Conservation (phyloP, 306 rosid species). For the Calophaca sinica region DNA sequence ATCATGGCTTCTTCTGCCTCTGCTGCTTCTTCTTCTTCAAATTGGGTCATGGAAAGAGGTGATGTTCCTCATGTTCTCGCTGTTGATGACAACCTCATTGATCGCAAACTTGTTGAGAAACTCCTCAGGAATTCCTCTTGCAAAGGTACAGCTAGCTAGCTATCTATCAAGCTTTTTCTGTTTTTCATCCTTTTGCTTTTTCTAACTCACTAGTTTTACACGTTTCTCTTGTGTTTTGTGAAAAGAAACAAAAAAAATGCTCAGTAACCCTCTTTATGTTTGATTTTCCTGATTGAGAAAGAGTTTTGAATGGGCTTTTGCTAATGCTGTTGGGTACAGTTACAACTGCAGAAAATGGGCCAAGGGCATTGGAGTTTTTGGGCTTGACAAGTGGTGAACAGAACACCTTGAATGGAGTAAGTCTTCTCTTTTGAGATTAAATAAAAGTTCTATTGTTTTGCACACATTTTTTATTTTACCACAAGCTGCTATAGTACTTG, state of each 20-base stretch:
- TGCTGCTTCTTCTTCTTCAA: conserved; percentile 55
- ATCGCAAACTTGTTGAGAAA: conserved; percentile 83
- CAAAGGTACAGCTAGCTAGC: conserved; percentile 57
- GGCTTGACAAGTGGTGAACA: conserved; percentile 69
- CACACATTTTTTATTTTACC: not conserved
- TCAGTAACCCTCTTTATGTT: not conserved
- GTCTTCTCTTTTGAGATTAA: conserved; percentile 36
- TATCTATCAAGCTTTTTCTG: not conserved
- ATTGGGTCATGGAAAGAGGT: conserved; percentile 63
- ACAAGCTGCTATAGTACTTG: conserved; percentile 25
- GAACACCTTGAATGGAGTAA: conserved; percentile 54
- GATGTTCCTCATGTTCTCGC: conserved; percentile 91
- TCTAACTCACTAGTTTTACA: not conserved
- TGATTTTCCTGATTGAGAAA: not conserved
- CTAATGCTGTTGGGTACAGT: conserved; percentile 54
- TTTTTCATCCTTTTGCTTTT: not conserved
- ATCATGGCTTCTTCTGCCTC: conserved; percentile 60
- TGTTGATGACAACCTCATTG: conserved; percentile 82
- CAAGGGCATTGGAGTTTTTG: conserved; percentile 80
- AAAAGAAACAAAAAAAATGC: not conserved
- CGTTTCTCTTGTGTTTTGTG: conserved; percentile 13
- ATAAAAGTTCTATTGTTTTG: conserved; percentile 5
- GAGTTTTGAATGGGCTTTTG: conserved; percentile 34
- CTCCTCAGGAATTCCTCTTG: conserved; percentile 86
- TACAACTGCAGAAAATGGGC: conserved; percentile 93